Evolutionary conservation across 495 filamentous ascomycete species (phyloP).

Genomic region (Tuber melanosporum): DNA sequence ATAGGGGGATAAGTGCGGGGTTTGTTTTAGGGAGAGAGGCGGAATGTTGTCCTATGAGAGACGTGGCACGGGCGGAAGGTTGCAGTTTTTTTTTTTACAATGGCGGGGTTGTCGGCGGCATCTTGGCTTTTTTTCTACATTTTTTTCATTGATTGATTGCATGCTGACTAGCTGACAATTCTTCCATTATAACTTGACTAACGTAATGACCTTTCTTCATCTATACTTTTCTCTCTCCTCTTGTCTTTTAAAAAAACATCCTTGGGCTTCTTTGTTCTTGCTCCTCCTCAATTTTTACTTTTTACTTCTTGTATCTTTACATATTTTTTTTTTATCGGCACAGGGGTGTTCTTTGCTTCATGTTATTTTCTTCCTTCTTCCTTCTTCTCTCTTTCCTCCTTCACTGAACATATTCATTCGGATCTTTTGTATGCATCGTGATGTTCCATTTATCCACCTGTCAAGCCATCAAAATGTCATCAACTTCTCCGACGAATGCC

Average conservation of each 20-base stretch:
- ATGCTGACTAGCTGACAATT: conserved; percentile 1
- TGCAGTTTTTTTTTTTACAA: background rate
- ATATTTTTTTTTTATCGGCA: background rate
- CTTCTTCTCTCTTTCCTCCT: background rate
- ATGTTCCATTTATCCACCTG: background rate
- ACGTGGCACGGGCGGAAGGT: background rate
- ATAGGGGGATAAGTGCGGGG: background rate
- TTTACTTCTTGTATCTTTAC: conserved; percentile 2
- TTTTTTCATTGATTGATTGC: conserved; percentile 5
- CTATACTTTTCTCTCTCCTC: background rate
- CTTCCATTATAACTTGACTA: conserved; percentile 1
- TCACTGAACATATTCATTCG: conserved; percentile 1
- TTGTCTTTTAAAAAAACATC: background rate
- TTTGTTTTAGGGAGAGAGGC: background rate
- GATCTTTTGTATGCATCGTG: background rate
- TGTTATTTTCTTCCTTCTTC: background rate
- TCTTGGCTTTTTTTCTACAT: conserved; percentile 1
- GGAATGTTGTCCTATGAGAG: conserved; percentile 6
- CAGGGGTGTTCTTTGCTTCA: background rate
- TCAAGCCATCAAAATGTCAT: background rate
- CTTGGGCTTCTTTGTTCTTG: background rate
- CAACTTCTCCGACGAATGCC: background rate
- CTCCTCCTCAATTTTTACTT: background rate
- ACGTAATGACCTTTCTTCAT: background rate
- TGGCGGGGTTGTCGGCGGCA: conserved; percentile 4